Conservation (phyloP, 164 flowering plant genomes). For the Vitis labrusca region DNA sequence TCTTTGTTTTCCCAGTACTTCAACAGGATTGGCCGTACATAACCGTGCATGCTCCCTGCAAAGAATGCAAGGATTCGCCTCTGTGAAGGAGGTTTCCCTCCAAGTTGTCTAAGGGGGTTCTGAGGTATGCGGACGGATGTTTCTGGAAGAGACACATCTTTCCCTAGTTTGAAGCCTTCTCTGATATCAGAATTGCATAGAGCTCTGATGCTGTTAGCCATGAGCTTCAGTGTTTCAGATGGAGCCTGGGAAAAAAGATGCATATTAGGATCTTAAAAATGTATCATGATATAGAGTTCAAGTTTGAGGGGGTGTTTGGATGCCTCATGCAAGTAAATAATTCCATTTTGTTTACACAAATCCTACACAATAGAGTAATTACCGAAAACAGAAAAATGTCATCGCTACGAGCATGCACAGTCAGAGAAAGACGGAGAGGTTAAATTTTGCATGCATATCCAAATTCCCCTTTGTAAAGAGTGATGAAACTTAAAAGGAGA, state of each 20-base stretch:
- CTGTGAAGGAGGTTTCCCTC: slow-evolving; percentile 57
- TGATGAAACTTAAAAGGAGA: neutral
- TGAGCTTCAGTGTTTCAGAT: slow-evolving; percentile 40
- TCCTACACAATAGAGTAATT: no score
- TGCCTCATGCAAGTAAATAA: no score
- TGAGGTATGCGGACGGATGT: slow-evolving; percentile 38
- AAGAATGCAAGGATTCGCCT: slow-evolving; percentile 63
- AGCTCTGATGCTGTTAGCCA: slow-evolving; percentile 60
- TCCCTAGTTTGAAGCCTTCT: slow-evolving; percentile 62
- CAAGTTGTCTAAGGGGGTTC: slow-evolving; percentile 43
- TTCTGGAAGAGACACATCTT: slow-evolving; percentile 72
- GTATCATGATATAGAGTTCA: neutral
- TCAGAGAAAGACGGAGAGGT: no score
- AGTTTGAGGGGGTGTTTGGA: neutral
- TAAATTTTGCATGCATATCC: no score
- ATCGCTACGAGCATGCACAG: no score
- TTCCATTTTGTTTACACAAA: no score
- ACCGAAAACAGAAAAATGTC: no score
- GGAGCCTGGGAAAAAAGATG: slow-evolving; percentile 52
- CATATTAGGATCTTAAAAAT: neutral
- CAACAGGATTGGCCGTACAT: slow-evolving; percentile 53
- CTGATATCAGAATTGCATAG: slow-evolving; percentile 69
- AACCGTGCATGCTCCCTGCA: slow-evolving; percentile 74
- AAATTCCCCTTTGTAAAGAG: neutral
- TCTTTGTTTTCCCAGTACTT: slow-evolving; percentile 64